A percentile compares a stretch with the other conserved stretches of the same genome.
These are phyloP conservation scores for Solanum sitiens DNA, from an alignment of 257 asterid genomes.

Conservation along the genomic window DNA sequence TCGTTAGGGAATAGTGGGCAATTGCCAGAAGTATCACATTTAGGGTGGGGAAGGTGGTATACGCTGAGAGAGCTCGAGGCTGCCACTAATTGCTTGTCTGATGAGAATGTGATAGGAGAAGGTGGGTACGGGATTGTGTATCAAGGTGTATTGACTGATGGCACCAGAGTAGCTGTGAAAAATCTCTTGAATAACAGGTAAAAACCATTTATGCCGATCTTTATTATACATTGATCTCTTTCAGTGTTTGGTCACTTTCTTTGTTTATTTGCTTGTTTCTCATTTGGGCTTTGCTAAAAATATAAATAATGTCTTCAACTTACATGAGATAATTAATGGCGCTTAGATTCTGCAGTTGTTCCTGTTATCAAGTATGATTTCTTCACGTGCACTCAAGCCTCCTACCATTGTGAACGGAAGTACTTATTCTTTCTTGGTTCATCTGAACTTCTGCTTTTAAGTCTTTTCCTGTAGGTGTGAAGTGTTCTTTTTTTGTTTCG, in stretches of 20 bases:
- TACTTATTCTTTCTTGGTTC: background rate
- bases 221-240: background rate
- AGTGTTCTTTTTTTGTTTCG: background rate
- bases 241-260: background rate
- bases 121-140: conserved; percentile 97
- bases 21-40: conserved; percentile 89
- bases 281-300: background rate
- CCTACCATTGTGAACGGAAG: background rate
- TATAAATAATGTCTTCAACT: background rate
- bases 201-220: background rate
- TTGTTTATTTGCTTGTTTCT: background rate
- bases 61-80: conserved; percentile 96
- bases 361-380: background rate
- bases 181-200: conserved; percentile 87
- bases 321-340: background rate
- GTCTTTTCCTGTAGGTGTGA: background rate
- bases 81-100: conserved; percentile 80
- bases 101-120: conserved; percentile 91
- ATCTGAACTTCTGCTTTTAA: background rate
- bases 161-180: conserved; percentile 74
- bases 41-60: conserved; percentile 99
- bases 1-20: conserved; percentile 74
- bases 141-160: conserved; percentile 62
- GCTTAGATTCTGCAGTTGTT: background rate
- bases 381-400: background rate